phyloP scores from a whole-genome alignment of 139 green algal species.

The Closterium sp. region DNA sequence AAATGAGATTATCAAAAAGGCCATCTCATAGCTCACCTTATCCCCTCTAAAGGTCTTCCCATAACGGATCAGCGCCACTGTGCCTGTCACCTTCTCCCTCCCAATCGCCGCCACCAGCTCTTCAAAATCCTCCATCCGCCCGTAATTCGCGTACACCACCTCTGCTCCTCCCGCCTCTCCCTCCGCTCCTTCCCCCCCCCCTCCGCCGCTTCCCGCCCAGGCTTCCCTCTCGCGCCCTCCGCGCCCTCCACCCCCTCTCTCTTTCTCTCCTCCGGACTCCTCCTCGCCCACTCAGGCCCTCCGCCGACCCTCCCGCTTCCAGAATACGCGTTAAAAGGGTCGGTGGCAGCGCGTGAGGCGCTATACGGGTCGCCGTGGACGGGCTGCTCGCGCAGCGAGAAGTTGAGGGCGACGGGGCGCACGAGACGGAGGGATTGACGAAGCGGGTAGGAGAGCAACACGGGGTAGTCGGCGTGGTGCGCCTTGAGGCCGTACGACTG shows the following conservation, averaged over 20 bases:
- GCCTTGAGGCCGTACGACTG: not conserved
- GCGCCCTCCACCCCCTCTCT: too few relatives aligned
- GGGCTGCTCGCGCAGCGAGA: not conserved
- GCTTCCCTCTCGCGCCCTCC: not conserved
- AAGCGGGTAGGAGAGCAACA: constrained; percentile 30
- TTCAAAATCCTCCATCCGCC: constrained; percentile 34
- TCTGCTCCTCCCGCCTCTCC: not conserved
- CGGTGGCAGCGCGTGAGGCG: not conserved
- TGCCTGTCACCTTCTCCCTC: not conserved
- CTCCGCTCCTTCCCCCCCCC: not conserved
- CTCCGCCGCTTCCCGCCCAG: not conserved
- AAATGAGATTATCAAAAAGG: too few relatives aligned
- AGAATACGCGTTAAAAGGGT: constrained; percentile 27
- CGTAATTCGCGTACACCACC: constrained; percentile 50
- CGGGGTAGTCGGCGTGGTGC: constrained; percentile 13
- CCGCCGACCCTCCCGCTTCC: constrained; percentile 15
- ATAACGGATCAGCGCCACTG: constrained; percentile 36
- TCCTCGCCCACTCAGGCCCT: too few relatives aligned
- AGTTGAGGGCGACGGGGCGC: not conserved
- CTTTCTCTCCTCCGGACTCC: too few relatives aligned
- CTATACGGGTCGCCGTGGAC: constrained; percentile 22
- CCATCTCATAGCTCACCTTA: constrained; percentile 51
- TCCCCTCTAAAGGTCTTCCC: constrained; percentile 45
- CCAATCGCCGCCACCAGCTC: constrained; percentile 11
- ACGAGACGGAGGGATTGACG: not conserved